Evolutionary conservation across 306 rosid genomes (phyloP).

Genomic region (Quercus dentata): DNA sequence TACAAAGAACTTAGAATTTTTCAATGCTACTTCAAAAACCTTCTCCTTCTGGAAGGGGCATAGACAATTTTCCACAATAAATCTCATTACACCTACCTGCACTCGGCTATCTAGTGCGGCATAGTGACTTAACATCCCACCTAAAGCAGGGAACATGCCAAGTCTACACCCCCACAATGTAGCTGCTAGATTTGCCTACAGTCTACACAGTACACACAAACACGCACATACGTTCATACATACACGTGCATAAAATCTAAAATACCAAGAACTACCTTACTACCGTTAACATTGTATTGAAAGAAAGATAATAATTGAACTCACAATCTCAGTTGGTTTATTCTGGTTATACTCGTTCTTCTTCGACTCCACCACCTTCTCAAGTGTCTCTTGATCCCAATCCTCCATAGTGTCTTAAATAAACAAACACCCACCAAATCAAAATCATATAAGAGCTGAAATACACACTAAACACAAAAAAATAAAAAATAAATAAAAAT

Average conservation of each 20-base stretch:
- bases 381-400: conserved; percentile 96
- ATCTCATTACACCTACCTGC: neutral
- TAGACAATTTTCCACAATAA: neutral
- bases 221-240: neutral
- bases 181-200: neutral
- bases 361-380: conserved; percentile 92
- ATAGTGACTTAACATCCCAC: neutral
- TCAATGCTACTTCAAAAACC: neutral
- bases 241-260: too few relatives aligned
- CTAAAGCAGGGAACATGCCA: neutral
- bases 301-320: conserved; percentile 18
- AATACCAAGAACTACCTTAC: neutral
- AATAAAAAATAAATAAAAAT: too few relatives aligned
- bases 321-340: conserved; percentile 94
- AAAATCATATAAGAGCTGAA: neutral
- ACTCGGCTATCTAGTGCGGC: neutral
- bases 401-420: conserved; percentile 86
- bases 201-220: neutral
- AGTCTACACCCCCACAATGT: neutral
- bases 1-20: neutral
- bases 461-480: neutral
- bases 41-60: neutral
- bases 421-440: neutral
- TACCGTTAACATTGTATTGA: neutral
- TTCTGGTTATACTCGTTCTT: conserved; percentile 76